Evolutionary conservation across 495 filamentous ascomycete species (phyloP).

Genomic region (Tuber umbilicatum): DNA sequence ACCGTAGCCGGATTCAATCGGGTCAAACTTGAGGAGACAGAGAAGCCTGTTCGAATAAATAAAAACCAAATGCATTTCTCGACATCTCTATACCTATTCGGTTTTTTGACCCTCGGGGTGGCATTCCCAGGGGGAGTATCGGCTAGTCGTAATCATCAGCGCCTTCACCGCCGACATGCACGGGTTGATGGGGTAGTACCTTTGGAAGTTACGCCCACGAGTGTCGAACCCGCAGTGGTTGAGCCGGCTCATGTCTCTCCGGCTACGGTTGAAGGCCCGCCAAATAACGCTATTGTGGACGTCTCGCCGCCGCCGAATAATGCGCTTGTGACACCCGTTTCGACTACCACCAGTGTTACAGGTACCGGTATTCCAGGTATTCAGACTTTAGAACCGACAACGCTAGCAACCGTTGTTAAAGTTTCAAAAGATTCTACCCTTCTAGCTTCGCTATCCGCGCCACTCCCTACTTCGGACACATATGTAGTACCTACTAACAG

Average conservation of each 20-base stretch:
- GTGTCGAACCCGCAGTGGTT: not conserved
- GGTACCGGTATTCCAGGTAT: not conserved
- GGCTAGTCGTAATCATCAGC: not conserved
- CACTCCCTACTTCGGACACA: not conserved
- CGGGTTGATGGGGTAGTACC: not conserved
- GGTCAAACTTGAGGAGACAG: not conserved
- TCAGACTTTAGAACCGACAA: not conserved
- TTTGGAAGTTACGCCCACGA: not conserved
- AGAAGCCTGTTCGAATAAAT: not conserved
- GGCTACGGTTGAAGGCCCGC: slow-evolving; percentile 20
- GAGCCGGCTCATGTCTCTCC: not conserved
- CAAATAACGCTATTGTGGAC: slow-evolving; percentile 16
- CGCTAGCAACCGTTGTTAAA: not conserved
- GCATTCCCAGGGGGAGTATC: not conserved
- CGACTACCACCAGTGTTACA: not conserved
- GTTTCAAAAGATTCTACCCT: not conserved
- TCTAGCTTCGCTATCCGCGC: not conserved
- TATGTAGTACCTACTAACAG: not conserved
- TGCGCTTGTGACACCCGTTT: slow-evolving; percentile 1
- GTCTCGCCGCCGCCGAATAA: slow-evolving; percentile 12
- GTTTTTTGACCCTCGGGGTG: not conserved
- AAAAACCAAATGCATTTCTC: not conserved
- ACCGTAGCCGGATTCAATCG: not conserved
- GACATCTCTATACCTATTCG: not conserved
- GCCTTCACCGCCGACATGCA: slow-evolving; percentile 8